These are phyloP conservation scores for Nakazawaea wickerhamii DNA, from an alignment of 805 yeast species.

Conservation along the genomic window DNA sequence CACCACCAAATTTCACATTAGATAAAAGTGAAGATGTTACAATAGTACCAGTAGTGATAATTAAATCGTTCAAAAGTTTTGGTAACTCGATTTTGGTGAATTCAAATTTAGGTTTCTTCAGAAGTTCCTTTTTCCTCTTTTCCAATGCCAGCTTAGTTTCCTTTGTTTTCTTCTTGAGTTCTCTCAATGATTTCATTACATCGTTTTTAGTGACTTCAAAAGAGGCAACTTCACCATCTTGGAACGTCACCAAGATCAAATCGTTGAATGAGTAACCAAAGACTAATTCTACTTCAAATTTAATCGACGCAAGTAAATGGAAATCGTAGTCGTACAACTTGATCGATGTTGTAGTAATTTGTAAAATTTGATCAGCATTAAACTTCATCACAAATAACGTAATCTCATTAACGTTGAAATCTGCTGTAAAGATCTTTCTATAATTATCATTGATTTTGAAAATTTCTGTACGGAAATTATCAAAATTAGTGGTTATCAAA, in stretches of 20 bases:
- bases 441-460: conserved; percentile 60
- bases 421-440: conserved; percentile 53
- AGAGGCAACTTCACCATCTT: conserved; percentile 67
- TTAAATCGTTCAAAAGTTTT: conserved; percentile 32
- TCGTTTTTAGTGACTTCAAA: conserved; percentile 31
- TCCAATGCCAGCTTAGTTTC: conserved; percentile 7
- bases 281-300: conserved; percentile 55
- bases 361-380: conserved; percentile 52
- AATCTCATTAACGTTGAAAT: conserved; percentile 55
- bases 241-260: conserved; percentile 49
- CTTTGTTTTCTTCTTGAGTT: conserved; percentile 11
- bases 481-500: conserved; percentile 66
- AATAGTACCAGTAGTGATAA: conserved; percentile 67
- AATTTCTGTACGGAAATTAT: conserved; percentile 59
- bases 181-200: conserved; percentile 9
- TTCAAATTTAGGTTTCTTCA: conserved; percentile 12
- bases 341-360: conserved; percentile 64
- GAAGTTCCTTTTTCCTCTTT: conserved; percentile 3
- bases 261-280: conserved; percentile 38
- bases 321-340: conserved; percentile 59
- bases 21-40: conserved; percentile 43
- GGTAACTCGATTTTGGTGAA: conserved; percentile 28
- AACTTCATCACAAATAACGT: conserved; percentile 67
- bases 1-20: conserved; percentile 30
- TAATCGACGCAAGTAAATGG: conserved; percentile 43